Percentiles rank a stretch among this genome's conserved stretches.
These are phyloP conservation scores for Gleditsia sinensis DNA, from an alignment of 306 rosid genomes.

Conservation along the genomic window DNA sequence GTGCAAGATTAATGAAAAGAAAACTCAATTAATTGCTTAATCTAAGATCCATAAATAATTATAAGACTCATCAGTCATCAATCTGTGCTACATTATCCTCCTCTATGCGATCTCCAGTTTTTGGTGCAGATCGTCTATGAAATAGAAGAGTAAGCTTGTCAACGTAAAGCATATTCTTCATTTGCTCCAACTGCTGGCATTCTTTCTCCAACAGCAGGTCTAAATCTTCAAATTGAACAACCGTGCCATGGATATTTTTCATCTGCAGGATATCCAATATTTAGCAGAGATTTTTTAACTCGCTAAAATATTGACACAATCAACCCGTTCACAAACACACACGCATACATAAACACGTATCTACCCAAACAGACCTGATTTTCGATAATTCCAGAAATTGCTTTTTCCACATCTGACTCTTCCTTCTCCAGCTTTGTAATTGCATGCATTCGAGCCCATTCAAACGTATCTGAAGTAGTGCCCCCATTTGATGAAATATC, in stretches of 20 bases:
- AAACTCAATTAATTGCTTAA: conserved; percentile 19
- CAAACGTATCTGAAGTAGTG: conserved; percentile 31
- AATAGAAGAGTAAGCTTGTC: conserved; percentile 73
- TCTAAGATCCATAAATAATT: conserved; percentile 33
- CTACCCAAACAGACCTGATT: conserved; percentile 53
- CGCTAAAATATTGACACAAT: neutral
- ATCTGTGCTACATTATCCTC: conserved; percentile 44
- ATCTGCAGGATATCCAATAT: conserved; percentile 48
- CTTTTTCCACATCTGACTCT: conserved; percentile 64
- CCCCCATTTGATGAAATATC: conserved; percentile 49
- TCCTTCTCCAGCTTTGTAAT: conserved; percentile 64
- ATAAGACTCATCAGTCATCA: conserved; percentile 37
- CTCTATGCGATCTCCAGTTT: conserved; percentile 35
- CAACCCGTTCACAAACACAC: neutral
- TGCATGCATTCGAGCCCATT: conserved; percentile 54
- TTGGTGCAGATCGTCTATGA: conserved; percentile 40
- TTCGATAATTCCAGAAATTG: conserved; percentile 58
- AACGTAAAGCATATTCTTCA: conserved; percentile 64
- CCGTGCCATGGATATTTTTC: conserved; percentile 73
- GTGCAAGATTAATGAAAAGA: neutral
- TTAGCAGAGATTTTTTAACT: conserved; percentile 30
- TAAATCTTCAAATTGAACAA: conserved; percentile 57
- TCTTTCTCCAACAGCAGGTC: conserved; percentile 84
- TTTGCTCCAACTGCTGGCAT: conserved; percentile 71
- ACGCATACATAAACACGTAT: neutral